Percentiles rank a stretch among this genome's conserved stretches.
phyloP scores from a whole-genome alignment of 805 yeast genomes.

The Lachancea cidri region DNA sequence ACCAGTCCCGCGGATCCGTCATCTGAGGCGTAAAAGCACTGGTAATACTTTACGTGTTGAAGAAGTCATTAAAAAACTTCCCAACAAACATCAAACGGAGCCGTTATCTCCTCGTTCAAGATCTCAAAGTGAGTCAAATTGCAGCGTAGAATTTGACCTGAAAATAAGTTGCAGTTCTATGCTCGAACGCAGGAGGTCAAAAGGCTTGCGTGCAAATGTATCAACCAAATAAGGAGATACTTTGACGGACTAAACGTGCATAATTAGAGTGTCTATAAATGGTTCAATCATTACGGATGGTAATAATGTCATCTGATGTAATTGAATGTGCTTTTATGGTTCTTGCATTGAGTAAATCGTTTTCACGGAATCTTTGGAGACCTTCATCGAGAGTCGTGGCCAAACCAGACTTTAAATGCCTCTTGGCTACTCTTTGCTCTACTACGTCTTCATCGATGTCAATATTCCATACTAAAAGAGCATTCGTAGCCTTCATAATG shows the following conservation, averaged over 20 bases:
- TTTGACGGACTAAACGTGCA: neutral
- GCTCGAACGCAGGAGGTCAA: slow-evolving; percentile 23
- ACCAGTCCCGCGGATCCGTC: neutral
- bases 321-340: slow-evolving; percentile 20
- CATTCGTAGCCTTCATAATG: slow-evolving; percentile 17
- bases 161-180: slow-evolving; percentile 26
- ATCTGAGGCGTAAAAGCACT: neutral
- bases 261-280: neutral
- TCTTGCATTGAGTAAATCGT: slow-evolving; percentile 63
- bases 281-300: slow-evolving; percentile 20
- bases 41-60: neutral
- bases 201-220: neutral
- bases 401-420: slow-evolving; percentile 62
- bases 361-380: slow-evolving; percentile 41
- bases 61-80: neutral
- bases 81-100: neutral
- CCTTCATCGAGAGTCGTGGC: slow-evolving; percentile 47
- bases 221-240: neutral
- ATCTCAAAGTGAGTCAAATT: neutral
- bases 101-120: neutral
- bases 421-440: slow-evolving; percentile 52
- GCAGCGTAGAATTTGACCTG: slow-evolving; percentile 14
- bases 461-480: slow-evolving; percentile 48
- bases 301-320: slow-evolving; percentile 12
- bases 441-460: slow-evolving; percentile 42